A percentile compares a stretch with the other conserved stretches of the same genome.
phyloP scores from a whole-genome alignment of 164 flowering plant species.

The Stephania yunnanensis region DNA sequence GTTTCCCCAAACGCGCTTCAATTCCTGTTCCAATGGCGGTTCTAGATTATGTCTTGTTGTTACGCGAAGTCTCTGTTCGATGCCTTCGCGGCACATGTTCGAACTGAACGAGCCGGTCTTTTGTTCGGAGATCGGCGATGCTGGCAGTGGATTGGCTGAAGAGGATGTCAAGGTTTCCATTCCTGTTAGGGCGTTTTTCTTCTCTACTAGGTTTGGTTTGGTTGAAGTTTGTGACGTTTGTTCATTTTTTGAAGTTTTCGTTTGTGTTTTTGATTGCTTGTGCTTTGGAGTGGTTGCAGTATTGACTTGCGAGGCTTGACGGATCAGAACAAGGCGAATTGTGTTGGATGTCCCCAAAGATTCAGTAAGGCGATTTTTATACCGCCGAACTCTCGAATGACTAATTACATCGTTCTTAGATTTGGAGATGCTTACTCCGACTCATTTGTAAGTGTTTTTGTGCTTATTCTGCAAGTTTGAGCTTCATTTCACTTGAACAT shows the following conservation, averaged over 20 bases:
- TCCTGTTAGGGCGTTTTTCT: slow-evolving; percentile 79
- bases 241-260: neutral
- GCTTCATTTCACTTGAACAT: neutral
- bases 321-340: slow-evolving; percentile 61
- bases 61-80: slow-evolving; percentile 26
- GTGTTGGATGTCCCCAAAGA: slow-evolving; percentile 20
- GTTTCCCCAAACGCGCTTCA: neutral
- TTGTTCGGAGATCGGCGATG: slow-evolving; percentile 31
- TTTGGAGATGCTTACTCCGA: slow-evolving; percentile 42
- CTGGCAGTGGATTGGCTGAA: neutral
- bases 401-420: slow-evolving; percentile 68
- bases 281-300: slow-evolving; percentile 31
- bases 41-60: neutral
- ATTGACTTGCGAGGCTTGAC: slow-evolving; percentile 78
- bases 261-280: neutral
- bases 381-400: slow-evolving; percentile 76
- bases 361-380: slow-evolving; percentile 38
- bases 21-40: neutral
- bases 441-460: slow-evolving; percentile 20
- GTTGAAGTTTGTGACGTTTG: slow-evolving; percentile 44
- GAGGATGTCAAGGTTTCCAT: slow-evolving; percentile 35
- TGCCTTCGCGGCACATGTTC: slow-evolving; percentile 19
- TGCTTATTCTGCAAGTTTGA: neutral
- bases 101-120: slow-evolving; percentile 44
- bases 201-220: slow-evolving; percentile 78